Conservation (phyloP, 495 filamentous ascomycete genomes). For the Glutinoglossum americanum region DNA sequence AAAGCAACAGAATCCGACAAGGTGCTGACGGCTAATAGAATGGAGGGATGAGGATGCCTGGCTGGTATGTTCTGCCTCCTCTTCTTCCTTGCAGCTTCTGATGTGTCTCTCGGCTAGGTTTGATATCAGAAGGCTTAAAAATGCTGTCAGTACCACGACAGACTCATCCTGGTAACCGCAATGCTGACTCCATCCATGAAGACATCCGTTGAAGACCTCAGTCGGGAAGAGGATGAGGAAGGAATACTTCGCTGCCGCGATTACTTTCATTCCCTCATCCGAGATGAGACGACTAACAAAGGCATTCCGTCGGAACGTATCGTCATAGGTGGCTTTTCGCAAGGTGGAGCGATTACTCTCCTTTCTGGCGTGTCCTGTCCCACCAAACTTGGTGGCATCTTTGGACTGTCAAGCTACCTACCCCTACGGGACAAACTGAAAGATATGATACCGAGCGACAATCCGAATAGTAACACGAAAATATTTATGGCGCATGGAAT, state of each 20-base stretch:
- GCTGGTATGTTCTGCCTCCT: slow-evolving; percentile 39
- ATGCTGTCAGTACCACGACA: slow-evolving; percentile 18
- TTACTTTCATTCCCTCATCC: slow-evolving; percentile 59
- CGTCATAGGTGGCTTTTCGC: slow-evolving; percentile 55
- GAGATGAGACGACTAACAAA: slow-evolving; percentile 51
- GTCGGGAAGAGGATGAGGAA: slow-evolving; percentile 39
- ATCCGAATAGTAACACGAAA: slow-evolving; percentile 54
- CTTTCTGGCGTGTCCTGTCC: slow-evolving; percentile 49
- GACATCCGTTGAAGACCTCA: slow-evolving; percentile 1
- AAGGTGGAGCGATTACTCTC: slow-evolving; percentile 37
- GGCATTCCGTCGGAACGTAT: slow-evolving; percentile 71
- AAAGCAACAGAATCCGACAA: not conserved
- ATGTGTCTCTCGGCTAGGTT: not conserved
- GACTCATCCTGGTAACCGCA: not conserved
- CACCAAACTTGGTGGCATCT: slow-evolving; percentile 65
- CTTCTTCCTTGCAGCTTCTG: not conserved
- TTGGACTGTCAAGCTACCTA: slow-evolving; percentile 69
- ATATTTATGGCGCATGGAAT: slow-evolving; percentile 79
- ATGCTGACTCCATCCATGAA: not conserved
- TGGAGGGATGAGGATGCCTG: slow-evolving; percentile 64
- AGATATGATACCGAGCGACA: slow-evolving; percentile 37
- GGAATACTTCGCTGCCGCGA: slow-evolving; percentile 53
- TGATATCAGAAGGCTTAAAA: slow-evolving; percentile 46
- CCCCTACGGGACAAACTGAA: slow-evolving; percentile 50
- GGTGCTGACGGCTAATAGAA: slow-evolving; percentile 29